Conservation (phyloP, 2,329 filamentous ascomycete genomes). For the Penicillium sumatraense region DNA sequence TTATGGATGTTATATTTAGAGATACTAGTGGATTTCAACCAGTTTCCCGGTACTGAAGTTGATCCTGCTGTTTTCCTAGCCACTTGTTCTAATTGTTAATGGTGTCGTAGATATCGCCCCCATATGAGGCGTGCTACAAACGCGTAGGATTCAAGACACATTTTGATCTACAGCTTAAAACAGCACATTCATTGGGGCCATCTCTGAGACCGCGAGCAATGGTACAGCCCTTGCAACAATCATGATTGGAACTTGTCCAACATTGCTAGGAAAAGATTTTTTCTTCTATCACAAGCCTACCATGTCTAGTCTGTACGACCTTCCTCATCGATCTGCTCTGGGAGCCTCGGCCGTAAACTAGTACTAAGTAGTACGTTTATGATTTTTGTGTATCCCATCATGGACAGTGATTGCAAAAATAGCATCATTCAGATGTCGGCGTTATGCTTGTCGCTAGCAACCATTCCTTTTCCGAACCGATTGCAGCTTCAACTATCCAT, state of each 20-base stretch:
- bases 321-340: neutral
- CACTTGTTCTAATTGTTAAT: no score
- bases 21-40: no score
- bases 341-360: neutral
- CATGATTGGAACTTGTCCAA: neutral
- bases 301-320: neutral
- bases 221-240: neutral
- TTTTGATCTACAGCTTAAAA: neutral
- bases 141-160: neutral
- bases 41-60: no score
- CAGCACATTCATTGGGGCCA: neutral
- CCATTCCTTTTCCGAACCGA: neutral
- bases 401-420: slow-evolving; percentile 4
- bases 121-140: neutral
- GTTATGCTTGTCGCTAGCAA: neutral
- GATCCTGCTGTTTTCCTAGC: no score
- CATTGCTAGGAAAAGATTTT: no score
- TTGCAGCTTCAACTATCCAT: no score
- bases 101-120: no score
- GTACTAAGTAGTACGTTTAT: no score
- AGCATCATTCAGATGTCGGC: slow-evolving; percentile 5
- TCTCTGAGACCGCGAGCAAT: neutral
- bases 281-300: neutral
- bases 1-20: no score
- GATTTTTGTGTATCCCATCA: neutral